Percentiles rank a stretch among this genome's conserved stretches.
These are phyloP conservation scores for Bertia moriformis DNA, from an alignment of 2,329 filamentous ascomycete genomes.

Conservation along the genomic window DNA sequence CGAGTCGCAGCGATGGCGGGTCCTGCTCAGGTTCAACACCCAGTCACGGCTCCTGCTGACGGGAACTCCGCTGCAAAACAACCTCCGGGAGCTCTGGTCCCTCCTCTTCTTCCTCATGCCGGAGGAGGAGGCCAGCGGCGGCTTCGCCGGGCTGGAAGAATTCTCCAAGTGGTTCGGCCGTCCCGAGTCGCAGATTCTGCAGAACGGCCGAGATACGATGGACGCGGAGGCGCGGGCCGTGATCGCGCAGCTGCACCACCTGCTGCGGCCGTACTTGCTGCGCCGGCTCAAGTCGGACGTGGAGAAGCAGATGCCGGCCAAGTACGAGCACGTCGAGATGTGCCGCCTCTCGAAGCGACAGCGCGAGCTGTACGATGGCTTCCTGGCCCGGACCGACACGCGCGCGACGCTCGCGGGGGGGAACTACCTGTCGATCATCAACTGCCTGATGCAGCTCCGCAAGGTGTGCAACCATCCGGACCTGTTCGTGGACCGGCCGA, in stretches of 20 bases:
- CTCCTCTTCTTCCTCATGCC: slow-evolving; percentile 93
- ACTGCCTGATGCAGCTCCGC: slow-evolving; percentile 90
- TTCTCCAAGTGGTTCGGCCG: slow-evolving; percentile 94
- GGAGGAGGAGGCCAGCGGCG: slow-evolving; percentile 70
- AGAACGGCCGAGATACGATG: slow-evolving; percentile 84
- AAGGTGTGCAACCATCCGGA: slow-evolving; percentile 99
- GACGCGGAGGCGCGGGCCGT: slow-evolving; percentile 86
- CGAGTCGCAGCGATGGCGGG: slow-evolving; percentile 93
- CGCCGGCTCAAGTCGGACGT: slow-evolving; percentile 88
- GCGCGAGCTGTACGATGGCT: slow-evolving; percentile 89
- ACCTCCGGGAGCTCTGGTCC: slow-evolving; percentile 92
- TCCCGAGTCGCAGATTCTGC: slow-evolving; percentile 87
- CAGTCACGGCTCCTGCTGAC: slow-evolving; percentile 75
- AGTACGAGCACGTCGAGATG: slow-evolving; percentile 93
- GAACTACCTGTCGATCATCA: slow-evolving; percentile 96
- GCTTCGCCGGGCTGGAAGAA: slow-evolving; percentile 86
- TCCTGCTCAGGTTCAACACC: slow-evolving; percentile 83
- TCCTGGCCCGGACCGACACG: slow-evolving; percentile 79
- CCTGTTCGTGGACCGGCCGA: slow-evolving; percentile 86
- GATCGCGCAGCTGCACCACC: slow-evolving; percentile 84
- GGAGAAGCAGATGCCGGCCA: slow-evolving; percentile 96
- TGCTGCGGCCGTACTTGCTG: slow-evolving; percentile 80
- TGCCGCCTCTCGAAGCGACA: slow-evolving; percentile 92
- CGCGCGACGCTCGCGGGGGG: slow-evolving; percentile 77
- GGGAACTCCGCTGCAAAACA: slow-evolving; percentile 91